phyloP scores from a whole-genome alignment of 768 basidiomycete species.

The Phlebiopsis gigantea region DNA sequence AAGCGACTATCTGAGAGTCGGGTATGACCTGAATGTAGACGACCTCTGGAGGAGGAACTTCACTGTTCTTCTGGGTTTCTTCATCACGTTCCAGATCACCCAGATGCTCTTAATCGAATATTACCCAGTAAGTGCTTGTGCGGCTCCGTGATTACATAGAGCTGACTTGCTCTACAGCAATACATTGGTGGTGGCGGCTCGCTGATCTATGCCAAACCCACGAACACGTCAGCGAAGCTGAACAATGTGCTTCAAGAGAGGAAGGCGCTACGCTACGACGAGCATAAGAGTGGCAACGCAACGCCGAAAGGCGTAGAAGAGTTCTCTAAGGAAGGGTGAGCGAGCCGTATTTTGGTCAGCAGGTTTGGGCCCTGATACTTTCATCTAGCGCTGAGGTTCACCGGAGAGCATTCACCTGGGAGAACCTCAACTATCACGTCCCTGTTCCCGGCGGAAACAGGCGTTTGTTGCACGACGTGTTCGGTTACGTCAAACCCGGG shows the following conservation, averaged over 20 bases:
- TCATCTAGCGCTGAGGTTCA: conserved; percentile 10
- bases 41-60: conserved; percentile 68
- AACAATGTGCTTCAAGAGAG: conserved; percentile 49
- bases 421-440: conserved; percentile 69
- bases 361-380: neutral
- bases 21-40: conserved; percentile 40
- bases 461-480: conserved; percentile 68
- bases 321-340: conserved; percentile 11
- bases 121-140: conserved; percentile 41
- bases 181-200: conserved; percentile 44
- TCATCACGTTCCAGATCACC: conserved; percentile 62
- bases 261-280: conserved; percentile 37
- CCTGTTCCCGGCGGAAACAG: conserved; percentile 57
- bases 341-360: too few species aligned
- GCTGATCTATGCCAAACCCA: conserved; percentile 58
- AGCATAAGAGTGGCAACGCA: neutral
- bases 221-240: conserved; percentile 44
- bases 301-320: conserved; percentile 12
- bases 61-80: conserved; percentile 64
- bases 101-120: conserved; percentile 66
- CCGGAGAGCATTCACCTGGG: conserved; percentile 76
- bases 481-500: conserved; percentile 80
- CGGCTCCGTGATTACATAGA: neutral
- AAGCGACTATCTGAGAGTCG: conserved; percentile 52
- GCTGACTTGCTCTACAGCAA: conserved; percentile 30